Evolutionary conservation across 805 yeast genomes (phyloP).

Genomic region (Scheffersomyces ergatensis): DNA sequence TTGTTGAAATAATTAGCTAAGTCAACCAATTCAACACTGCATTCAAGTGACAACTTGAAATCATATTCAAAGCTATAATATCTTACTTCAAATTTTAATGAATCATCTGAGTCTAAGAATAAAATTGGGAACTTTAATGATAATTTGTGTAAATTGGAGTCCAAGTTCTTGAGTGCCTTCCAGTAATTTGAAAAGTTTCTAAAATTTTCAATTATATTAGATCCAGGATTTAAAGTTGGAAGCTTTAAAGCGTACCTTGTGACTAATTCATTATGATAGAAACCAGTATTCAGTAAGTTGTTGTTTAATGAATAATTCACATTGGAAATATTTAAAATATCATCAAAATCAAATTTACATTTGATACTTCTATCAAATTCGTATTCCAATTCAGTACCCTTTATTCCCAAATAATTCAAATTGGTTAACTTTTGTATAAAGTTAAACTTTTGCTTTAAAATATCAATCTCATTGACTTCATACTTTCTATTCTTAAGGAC

Average conservation of each 20-base stretch:
- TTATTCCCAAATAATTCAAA: constrained; percentile 14
- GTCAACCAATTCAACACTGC: constrained; percentile 5
- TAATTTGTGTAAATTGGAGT: constrained; percentile 27
- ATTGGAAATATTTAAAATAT: constrained; percentile 1
- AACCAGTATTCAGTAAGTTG: neutral
- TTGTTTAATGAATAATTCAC: neutral
- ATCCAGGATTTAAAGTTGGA: neutral
- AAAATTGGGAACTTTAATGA: constrained; percentile 26
- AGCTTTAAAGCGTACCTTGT: neutral
- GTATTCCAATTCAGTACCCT: constrained; percentile 8
- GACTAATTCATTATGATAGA: neutral
- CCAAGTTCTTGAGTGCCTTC: constrained; percentile 18
- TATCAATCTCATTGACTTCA: constrained; percentile 16
- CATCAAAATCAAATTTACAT: constrained; percentile 6
- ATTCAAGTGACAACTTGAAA: constrained; percentile 10
- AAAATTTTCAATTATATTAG: constrained; percentile 13
- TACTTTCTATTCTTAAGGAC: constrained; percentile 14
- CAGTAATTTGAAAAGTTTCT: constrained; percentile 14
- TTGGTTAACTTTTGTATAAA: constrained; percentile 25
- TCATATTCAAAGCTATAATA: constrained; percentile 14
- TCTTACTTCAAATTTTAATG: constrained; percentile 9
- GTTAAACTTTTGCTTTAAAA: constrained; percentile 17
- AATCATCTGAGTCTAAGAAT: constrained; percentile 2
- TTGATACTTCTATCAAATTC: constrained; percentile 9
- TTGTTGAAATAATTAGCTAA: constrained; percentile 3